Percentiles rank a stretch among this genome's conserved stretches.
phyloP scores from a whole-genome alignment of 1,284 basidiomycete species.

The Trametes versicolor region DNA sequence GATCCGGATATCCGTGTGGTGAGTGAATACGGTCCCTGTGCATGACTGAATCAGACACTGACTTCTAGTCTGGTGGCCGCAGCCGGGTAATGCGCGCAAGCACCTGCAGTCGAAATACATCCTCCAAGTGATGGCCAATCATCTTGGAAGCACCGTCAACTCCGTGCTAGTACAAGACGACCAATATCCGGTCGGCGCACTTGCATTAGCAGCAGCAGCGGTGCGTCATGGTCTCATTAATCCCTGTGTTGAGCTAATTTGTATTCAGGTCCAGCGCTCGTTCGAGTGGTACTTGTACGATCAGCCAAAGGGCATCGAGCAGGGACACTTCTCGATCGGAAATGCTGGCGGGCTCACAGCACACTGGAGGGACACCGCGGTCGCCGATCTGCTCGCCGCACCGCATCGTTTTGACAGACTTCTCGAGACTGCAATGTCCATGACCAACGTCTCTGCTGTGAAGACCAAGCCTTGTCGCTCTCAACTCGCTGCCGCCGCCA shows the following conservation, averaged over 20 bases:
- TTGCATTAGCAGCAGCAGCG: background rate
- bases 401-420: constrained; percentile 1
- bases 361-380: background rate
- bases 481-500: background rate
- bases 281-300: constrained; percentile 2
- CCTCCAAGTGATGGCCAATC: background rate
- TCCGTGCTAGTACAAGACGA: background rate
- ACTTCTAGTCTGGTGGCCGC: too few relatives aligned
- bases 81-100: constrained; percentile 1
- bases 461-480: constrained; percentile 1
- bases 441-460: background rate
- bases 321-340: background rate
- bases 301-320: constrained; percentile 2
- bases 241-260: too few relatives aligned
- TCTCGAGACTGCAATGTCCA: background rate
- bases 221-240: too few relatives aligned
- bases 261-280: constrained; percentile 3
- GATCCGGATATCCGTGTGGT: background rate
- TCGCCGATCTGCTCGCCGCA: background rate
- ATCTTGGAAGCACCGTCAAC: background rate
- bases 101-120: constrained; percentile 5
- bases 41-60: background rate
- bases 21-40: background rate
- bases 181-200: background rate
- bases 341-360: background rate